Conservation (phyloP, 345 rosid species). For the Aurinia saxatilis region DNA sequence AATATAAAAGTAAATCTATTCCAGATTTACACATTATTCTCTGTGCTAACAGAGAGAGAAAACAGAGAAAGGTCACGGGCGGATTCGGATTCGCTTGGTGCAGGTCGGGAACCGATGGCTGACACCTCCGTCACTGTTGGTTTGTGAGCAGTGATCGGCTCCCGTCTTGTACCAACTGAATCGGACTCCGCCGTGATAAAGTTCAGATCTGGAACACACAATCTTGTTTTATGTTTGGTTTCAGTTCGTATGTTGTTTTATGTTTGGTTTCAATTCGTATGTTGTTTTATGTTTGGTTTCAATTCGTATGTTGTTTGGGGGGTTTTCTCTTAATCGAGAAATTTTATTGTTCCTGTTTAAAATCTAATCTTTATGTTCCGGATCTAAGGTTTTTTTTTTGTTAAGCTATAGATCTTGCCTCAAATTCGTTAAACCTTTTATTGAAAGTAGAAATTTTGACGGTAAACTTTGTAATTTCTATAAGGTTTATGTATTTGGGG, state of each 20-base stretch:
- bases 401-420: background rate
- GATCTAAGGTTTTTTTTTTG: background rate
- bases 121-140: slow-evolving; percentile 22
- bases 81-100: slow-evolving; percentile 98
- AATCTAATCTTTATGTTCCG: background rate
- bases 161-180: slow-evolving; percentile 99
- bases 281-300: too few species aligned
- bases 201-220: slow-evolving; percentile 36
- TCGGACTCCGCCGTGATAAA: slow-evolving; percentile 71
- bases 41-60: background rate
- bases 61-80: slow-evolving; percentile 34
- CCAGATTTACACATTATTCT: too few species aligned
- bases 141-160: slow-evolving; percentile 37
- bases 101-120: slow-evolving; percentile 92
- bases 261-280: too few species aligned
- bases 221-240: too few species aligned
- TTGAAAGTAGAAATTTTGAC: too few species aligned
- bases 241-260: too few species aligned
- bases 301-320: too few species aligned
- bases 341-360: too few species aligned
- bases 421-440: too few species aligned
- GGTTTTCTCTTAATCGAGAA: too few species aligned
- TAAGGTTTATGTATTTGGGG: background rate
- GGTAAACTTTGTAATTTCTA: too few species aligned
- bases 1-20: too few species aligned